Conservation (phyloP, 352 stramenopile genomes). For the Globisporangium splendens region DNA sequence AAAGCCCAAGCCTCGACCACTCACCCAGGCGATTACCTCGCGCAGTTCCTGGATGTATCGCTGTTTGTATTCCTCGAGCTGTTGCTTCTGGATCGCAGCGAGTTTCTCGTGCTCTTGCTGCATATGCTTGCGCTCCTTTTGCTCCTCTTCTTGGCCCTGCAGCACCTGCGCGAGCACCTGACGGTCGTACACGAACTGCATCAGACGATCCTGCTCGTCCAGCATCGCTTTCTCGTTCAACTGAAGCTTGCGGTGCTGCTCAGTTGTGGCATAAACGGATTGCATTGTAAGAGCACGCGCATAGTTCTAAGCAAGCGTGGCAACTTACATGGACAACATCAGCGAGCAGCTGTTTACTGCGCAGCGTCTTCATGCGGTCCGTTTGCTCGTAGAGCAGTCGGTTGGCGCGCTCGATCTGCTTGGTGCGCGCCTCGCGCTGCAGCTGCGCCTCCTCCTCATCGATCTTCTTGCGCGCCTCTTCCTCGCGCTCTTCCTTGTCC, state of each 20-base stretch:
- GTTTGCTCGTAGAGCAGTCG: conserved; percentile 88
- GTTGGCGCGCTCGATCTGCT: conserved; percentile 87
- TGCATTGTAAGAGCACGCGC: no score
- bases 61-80: conserved; percentile 85
- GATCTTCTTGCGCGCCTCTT: conserved; percentile 67
- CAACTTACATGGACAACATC: conserved; percentile 77
- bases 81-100: conserved; percentile 56
- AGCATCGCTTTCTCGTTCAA: conserved; percentile 69
- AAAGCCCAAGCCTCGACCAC: not conserved
- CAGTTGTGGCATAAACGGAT: not conserved
- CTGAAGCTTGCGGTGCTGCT: conserved; percentile 76
- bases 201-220: conserved; percentile 43
- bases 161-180: conserved; percentile 48
- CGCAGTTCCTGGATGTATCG: conserved; percentile 70
- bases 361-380: conserved; percentile 90
- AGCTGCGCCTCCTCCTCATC: conserved; percentile 76
- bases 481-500: conserved; percentile 83
- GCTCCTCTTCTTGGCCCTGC: conserved; percentile 50
- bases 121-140: conserved; percentile 31
- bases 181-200: conserved; percentile 40
- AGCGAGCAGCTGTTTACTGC: conserved; percentile 77
- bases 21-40: conserved; percentile 27
- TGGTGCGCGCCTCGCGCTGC: conserved; percentile 61
- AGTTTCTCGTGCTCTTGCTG: conserved; percentile 52
- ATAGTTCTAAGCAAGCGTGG: not conserved